phyloP scores from a whole-genome alignment of 805 yeast species.

The Candida boidinii region DNA sequence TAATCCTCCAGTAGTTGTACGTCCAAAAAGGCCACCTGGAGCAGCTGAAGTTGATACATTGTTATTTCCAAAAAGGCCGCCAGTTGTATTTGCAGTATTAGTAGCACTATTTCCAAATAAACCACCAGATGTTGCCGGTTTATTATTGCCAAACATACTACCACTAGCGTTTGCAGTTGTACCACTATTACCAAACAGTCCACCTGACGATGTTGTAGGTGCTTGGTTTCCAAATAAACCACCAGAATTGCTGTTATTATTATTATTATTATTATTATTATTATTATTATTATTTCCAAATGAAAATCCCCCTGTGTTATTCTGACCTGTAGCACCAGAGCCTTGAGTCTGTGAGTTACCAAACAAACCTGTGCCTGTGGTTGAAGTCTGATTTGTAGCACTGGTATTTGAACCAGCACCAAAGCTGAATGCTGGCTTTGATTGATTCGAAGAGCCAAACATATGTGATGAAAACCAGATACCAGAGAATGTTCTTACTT shows the following conservation, averaged over 20 bases:
- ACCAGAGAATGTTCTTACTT: no score
- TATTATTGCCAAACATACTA: constrained; percentile 14
- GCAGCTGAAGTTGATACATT: constrained; percentile 12
- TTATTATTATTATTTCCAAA: constrained; percentile 7
- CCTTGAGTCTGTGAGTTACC: constrained; percentile 16
- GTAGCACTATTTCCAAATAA: constrained; percentile 15
- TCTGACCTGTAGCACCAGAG: constrained; percentile 2
- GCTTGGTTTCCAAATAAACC: background rate
- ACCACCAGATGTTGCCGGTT: constrained; percentile 3
- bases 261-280: constrained; percentile 3
- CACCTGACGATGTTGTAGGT: background rate
- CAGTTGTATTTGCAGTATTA: constrained; percentile 9
- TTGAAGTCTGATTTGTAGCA: constrained; percentile 1
- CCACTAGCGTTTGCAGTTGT: constrained; percentile 24
- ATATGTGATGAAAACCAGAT: no score
- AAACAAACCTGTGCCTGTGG: constrained; percentile 13
- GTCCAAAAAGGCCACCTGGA: constrained; percentile 1
- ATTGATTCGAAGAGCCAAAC: no score
- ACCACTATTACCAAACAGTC: background rate
- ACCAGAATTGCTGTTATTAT: background rate
- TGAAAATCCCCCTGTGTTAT: constrained; percentile 4
- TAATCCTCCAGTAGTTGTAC: constrained; percentile 1
- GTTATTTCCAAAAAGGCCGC: no score
- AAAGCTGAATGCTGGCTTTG: no score
- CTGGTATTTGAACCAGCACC: no score